Evolutionary conservation across 148 eudicot species (phyloP).

Genomic region (Linanthus parryae): DNA sequence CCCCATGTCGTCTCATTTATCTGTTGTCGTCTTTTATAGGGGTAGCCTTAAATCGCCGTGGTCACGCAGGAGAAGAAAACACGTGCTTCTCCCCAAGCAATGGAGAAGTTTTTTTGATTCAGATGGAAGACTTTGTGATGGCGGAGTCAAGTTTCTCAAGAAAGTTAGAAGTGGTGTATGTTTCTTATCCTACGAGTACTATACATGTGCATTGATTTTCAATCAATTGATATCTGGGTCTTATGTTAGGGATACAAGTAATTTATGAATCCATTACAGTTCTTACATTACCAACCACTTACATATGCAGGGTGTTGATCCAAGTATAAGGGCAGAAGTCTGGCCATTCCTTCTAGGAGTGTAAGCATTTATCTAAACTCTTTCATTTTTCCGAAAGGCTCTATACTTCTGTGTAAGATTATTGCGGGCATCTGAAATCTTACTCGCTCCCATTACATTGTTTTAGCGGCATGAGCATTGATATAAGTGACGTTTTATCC

Average conservation of each 20-base stretch:
- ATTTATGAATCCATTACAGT: too few relatives aligned
- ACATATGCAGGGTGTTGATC: slow-evolving; percentile 59
- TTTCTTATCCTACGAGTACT: slow-evolving; percentile 5
- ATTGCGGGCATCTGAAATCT: neutral
- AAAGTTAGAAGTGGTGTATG: slow-evolving; percentile 74
- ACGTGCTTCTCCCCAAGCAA: slow-evolving; percentile 48
- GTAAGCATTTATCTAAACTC: slow-evolving; percentile 25
- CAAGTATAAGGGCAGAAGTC: slow-evolving; percentile 50
- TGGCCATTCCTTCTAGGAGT: slow-evolving; percentile 68
- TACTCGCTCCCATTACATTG: too few relatives aligned
- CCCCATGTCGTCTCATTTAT: too few relatives aligned
- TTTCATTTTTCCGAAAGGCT: neutral
- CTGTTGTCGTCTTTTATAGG: slow-evolving; percentile 20
- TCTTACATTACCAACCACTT: too few relatives aligned
- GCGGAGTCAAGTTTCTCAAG: slow-evolving; percentile 67
- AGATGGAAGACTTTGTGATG: slow-evolving; percentile 56
- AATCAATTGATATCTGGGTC: too few relatives aligned
- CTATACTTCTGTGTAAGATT: neutral
- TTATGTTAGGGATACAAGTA: too few relatives aligned
- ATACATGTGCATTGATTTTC: too few relatives aligned
- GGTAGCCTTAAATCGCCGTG: slow-evolving; percentile 65
- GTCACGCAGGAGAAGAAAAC: slow-evolving; percentile 59
- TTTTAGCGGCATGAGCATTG: too few relatives aligned
- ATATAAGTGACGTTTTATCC: too few relatives aligned
- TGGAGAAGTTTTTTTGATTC: slow-evolving; percentile 49